Base-by-base conservation (phyloP, 2,329 filamentous ascomycete genomes). In the Paramyrothecium sp. region DNA sequence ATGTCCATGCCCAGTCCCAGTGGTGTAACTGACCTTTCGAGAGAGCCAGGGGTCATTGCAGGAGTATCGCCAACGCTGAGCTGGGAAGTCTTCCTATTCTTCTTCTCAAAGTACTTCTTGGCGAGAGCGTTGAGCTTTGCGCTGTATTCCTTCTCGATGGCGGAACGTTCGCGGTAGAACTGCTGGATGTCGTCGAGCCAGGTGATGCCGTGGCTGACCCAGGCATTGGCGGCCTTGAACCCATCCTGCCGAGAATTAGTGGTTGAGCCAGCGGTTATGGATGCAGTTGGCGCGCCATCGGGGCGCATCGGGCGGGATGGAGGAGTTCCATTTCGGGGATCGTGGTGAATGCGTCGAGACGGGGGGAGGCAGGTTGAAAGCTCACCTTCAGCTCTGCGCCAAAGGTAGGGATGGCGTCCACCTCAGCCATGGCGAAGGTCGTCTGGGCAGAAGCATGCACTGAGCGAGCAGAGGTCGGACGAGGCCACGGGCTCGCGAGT, bases 111-210 rank as follows among this genome's bases (percentile, higher is more conserved):
- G 79, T 97, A 98, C 73, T 95, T 97, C 80, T 95, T 96, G 56
- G 94, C 95, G 53, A 99, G 80, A 2, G 87, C 87, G 65, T 86
- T 90, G 62, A 99, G 86, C 75, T 94, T 98, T 62, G 89, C 84
- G 67, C 91, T 90, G 74, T 99, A 98, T 73, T 99, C 96, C 77
- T 97, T 97, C 78, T 99, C 95, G 72, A 99, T 97, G 38, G 81
- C 87, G 70, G 92, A 91, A 57, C 96, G 87, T 75, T 99, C 95
- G 62, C 95, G 91, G 80, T 98, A 99, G 80, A 98, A 99, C 70
- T 91, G 88, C 74, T 99, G 92, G 61, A 99, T 91, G 68, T 99
- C 95, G 68, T 97, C 94, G 58, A 99, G 87, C 94, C 94, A 99
- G 63, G 85, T 81, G 72, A 99, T 96, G 62, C 94, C 92, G 73